Evolutionary conservation across 1,284 basidiomycete genomes (phyloP).

Genomic region (Marasmius oreades): DNA sequence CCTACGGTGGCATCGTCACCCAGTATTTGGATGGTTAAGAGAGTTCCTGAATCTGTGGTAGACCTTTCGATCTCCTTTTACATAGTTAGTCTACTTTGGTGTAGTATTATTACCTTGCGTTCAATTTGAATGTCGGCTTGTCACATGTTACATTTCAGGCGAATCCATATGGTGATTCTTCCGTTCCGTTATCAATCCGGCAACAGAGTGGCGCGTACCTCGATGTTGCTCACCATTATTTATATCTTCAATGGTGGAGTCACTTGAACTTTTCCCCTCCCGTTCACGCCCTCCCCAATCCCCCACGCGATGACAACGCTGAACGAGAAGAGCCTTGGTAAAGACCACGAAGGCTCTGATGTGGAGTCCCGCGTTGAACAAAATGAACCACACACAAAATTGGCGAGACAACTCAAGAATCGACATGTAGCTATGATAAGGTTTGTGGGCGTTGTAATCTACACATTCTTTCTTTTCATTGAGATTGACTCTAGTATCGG

Average conservation of each 20-base stretch:
- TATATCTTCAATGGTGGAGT: neutral
- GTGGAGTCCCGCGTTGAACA: slow-evolving; percentile 29
- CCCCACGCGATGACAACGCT: neutral
- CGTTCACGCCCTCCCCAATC: neutral
- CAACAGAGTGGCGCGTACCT: neutral
- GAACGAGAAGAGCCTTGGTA: neutral
- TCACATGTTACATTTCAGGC: no score
- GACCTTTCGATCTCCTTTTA: no score
- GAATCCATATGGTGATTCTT: no score
- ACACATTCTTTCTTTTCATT: no score
- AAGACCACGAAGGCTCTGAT: neutral
- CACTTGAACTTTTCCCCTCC: neutral
- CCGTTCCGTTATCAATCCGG: no score
- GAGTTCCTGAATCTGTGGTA: no score
- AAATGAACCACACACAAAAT: neutral
- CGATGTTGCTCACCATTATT: neutral
- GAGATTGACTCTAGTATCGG: slow-evolving; percentile 39
- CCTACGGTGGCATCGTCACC: no score
- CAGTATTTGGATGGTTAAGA: no score
- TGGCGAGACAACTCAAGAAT: slow-evolving; percentile 55
- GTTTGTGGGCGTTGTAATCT: slow-evolving; percentile 27
- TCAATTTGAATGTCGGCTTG: no score
- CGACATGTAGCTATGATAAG: slow-evolving; percentile 71
- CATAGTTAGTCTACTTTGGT: no score
- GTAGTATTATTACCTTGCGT: no score